Evolutionary conservation across 345 rosid species (phyloP).

Genomic region (Salix caprea): DNA sequence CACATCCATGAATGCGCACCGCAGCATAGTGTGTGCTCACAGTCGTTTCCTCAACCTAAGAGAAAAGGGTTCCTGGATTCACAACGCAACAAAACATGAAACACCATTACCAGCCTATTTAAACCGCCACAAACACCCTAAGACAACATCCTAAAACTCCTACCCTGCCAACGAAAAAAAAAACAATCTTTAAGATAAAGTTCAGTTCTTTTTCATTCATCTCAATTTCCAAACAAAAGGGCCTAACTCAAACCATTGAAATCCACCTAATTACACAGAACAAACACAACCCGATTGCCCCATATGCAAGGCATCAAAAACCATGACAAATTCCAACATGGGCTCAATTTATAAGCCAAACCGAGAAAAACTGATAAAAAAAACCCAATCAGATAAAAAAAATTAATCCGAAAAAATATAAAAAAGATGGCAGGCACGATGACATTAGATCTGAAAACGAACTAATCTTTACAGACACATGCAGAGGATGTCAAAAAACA

Average conservation of each 20-base stretch:
- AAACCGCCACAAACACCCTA: not conserved
- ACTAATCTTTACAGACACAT: not conserved
- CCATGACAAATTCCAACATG: not conserved
- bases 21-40: slow-evolving; percentile 1
- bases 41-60: slow-evolving; percentile 7
- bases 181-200: not conserved
- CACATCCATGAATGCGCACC: slow-evolving; percentile 9
- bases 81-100: slow-evolving; percentile 16
- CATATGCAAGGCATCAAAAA: not conserved
- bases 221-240: not conserved
- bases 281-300: not conserved
- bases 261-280: not conserved
- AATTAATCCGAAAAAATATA: not conserved
- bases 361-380: not conserved
- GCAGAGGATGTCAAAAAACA: not conserved
- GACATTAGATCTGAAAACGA: not conserved
- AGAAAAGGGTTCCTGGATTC: slow-evolving; percentile 17
- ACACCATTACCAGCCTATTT: not conserved
- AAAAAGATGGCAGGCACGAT: not conserved
- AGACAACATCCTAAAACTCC: not conserved
- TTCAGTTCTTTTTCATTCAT: not conserved
- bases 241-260: not conserved
- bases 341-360: not conserved
- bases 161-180: not conserved
- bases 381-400: not conserved